Evolutionary conservation across 768 basidiomycete species (phyloP).

Genomic region (Clitopilus hobsonii): DNA sequence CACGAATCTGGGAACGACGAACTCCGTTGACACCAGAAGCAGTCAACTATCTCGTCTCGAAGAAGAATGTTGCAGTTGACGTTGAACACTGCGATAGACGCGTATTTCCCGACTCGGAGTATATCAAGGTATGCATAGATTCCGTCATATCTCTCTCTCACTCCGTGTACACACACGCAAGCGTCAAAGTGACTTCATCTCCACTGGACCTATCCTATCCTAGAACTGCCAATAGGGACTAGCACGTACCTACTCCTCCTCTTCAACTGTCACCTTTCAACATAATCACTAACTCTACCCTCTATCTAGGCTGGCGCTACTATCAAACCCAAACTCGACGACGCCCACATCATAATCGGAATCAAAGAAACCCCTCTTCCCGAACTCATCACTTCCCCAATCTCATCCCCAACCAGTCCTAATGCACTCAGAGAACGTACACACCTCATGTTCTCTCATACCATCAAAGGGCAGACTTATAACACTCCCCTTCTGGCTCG

Average conservation of each 20-base stretch:
- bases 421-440: constrained; percentile 39
- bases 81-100: constrained; percentile 75
- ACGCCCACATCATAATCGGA: constrained; percentile 75
- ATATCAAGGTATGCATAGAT: constrained; percentile 49
- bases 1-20: constrained; percentile 83
- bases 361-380: constrained; percentile 83
- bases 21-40: constrained; percentile 77
- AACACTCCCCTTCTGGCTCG: constrained; percentile 74
- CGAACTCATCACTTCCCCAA: constrained; percentile 49
- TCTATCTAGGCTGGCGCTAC: constrained; percentile 69
- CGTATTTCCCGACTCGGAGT: constrained; percentile 64
- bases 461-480: constrained; percentile 81
- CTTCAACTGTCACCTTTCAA: not conserved
- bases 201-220: not conserved
- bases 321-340: constrained; percentile 47
- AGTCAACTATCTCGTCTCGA: constrained; percentile 54
- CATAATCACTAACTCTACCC: constrained; percentile 2
- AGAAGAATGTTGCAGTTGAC: constrained; percentile 58
- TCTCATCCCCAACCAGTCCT: constrained; percentile 15
- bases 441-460: constrained; percentile 92
- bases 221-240: not conserved
- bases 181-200: not conserved
- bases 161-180: not conserved
- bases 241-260: not conserved
- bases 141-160: not conserved